phyloP scores from a whole-genome alignment of 2,329 filamentous ascomycete species.

The Penicillium italicum region DNA sequence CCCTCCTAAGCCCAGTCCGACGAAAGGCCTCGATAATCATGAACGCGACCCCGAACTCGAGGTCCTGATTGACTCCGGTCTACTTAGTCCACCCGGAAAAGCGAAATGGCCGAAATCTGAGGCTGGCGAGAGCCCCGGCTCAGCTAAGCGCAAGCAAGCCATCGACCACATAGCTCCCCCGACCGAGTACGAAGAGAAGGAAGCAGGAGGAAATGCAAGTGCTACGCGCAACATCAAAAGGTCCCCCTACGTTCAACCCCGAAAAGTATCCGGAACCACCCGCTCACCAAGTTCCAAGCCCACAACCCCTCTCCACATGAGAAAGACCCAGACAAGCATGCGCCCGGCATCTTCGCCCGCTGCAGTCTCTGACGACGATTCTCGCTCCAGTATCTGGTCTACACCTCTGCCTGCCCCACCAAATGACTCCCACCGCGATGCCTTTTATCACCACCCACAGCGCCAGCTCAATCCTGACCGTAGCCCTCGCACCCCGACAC shows the following conservation, averaged over 20 bases:
- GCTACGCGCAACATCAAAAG: constrained; percentile 12
- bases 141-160: constrained; percentile 30
- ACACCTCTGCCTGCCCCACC: constrained; percentile 12
- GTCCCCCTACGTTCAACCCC: constrained; percentile 19
- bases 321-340: constrained; percentile 20
- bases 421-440: constrained; percentile 7
- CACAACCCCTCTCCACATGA: constrained; percentile 23
- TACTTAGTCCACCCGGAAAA: constrained; percentile 24
- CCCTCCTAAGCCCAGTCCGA: constrained; percentile 18
- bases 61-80: constrained; percentile 15
- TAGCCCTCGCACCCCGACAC: constrained; percentile 16
- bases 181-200: constrained; percentile 5
- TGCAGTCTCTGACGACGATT: background rate
- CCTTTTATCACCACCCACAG: constrained; percentile 24
- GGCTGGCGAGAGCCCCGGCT: constrained; percentile 33
- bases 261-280: constrained; percentile 15
- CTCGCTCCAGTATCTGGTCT: constrained; percentile 6
- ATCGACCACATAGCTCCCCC: constrained; percentile 3
- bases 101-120: constrained; percentile 33
- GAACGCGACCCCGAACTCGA: constrained; percentile 9
- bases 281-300: constrained; percentile 23
- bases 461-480: constrained; percentile 21
- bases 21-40: constrained; percentile 14
- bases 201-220: background rate
- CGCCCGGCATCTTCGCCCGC: constrained; percentile 8